These are phyloP conservation scores for Diaporthe ampelina DNA, from an alignment of 2,329 filamentous ascomycete genomes.

Conservation along the genomic window DNA sequence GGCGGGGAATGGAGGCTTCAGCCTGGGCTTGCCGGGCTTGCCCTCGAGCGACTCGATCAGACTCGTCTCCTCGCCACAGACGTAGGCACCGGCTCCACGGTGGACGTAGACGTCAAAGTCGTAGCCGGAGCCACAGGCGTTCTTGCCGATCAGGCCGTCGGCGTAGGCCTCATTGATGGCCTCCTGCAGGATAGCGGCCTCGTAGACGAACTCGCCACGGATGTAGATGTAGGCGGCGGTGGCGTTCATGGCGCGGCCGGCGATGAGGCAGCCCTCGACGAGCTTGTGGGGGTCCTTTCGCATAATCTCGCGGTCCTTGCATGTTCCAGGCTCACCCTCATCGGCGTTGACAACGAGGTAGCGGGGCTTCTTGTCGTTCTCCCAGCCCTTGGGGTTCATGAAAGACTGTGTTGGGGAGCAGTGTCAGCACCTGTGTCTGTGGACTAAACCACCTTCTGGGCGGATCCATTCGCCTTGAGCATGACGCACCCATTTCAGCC, in stretches of 20 bases:
- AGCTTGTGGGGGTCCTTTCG: constrained; percentile 99
- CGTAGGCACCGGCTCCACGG: constrained; percentile 96
- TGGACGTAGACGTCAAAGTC: constrained; percentile 98
- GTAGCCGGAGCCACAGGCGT: constrained; percentile 96
- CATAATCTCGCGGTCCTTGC: constrained; percentile 99
- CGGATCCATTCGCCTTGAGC: no score
- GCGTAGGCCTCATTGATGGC: constrained; percentile 98
- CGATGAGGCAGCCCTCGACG: constrained; percentile 95
- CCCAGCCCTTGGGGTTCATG: constrained; percentile 99
- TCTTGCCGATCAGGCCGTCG: constrained; percentile 96
- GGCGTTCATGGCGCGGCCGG: constrained; percentile 98
- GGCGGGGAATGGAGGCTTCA: constrained; percentile 98
- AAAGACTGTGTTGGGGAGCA: constrained; percentile 77
- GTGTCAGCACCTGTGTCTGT: constrained; percentile 42
- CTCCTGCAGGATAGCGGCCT: constrained; percentile 91
- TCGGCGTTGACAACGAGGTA: constrained; percentile 99
- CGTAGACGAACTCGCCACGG: constrained; percentile 96
- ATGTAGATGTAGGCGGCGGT: constrained; percentile 99
- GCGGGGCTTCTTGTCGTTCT: constrained; percentile 95
- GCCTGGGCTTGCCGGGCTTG: constrained; percentile 97
- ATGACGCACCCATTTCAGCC: constrained; percentile 93
- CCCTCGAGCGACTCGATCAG: constrained; percentile 98
- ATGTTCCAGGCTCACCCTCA: constrained; percentile 98
- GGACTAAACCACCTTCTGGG: neutral
- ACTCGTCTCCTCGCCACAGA: constrained; percentile 98